Evolutionary conservation across 2,329 filamentous ascomycete genomes (phyloP).

Genomic region (Aspergillus quadricinctus): DNA sequence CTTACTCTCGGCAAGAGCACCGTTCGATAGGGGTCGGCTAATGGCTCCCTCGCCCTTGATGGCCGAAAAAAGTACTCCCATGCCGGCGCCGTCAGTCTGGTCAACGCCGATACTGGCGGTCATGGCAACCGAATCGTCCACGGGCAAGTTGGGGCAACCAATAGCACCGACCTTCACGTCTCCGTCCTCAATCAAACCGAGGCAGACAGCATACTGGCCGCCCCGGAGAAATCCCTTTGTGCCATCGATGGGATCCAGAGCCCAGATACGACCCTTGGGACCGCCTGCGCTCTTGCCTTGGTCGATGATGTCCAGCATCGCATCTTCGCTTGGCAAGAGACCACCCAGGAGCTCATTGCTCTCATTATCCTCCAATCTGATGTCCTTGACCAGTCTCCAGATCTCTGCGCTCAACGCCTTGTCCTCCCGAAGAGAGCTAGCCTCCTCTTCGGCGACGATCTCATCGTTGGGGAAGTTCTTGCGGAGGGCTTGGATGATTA

Average conservation of each 20-base stretch:
- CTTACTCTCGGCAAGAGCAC: slow-evolving; percentile 45
- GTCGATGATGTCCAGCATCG: slow-evolving; percentile 57
- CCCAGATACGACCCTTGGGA: slow-evolving; percentile 68
- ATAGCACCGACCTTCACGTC: slow-evolving; percentile 92
- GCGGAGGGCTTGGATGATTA: slow-evolving; percentile 87
- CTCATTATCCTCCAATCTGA: slow-evolving; percentile 62
- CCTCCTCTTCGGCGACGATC: slow-evolving; percentile 94
- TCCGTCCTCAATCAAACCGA: slow-evolving; percentile 87
- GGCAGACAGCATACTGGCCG: slow-evolving; percentile 93
- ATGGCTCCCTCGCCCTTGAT: slow-evolving; percentile 73
- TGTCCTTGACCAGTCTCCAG: slow-evolving; percentile 75
- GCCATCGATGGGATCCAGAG: slow-evolving; percentile 94
- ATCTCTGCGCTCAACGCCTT: slow-evolving; percentile 66
- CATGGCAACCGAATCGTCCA: slow-evolving; percentile 71
- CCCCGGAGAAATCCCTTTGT: slow-evolving; percentile 96
- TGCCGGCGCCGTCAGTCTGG: slow-evolving; percentile 67
- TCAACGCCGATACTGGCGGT: slow-evolving; percentile 69
- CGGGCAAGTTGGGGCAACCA: slow-evolving; percentile 89
- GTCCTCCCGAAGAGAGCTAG: slow-evolving; percentile 70
- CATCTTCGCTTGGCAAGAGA: slow-evolving; percentile 59
- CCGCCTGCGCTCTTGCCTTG: slow-evolving; percentile 45
- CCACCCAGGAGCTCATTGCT: slow-evolving; percentile 68
- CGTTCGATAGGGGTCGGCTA: slow-evolving; percentile 66
- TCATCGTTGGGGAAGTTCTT: slow-evolving; percentile 86
- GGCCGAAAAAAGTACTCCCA: slow-evolving; percentile 84